A percentile compares a stretch with the other conserved stretches of the same genome.
These are phyloP conservation scores for Pleurotus salmoneostramineus DNA, from an alignment of 768 basidiomycete genomes.

Conservation along the genomic window DNA sequence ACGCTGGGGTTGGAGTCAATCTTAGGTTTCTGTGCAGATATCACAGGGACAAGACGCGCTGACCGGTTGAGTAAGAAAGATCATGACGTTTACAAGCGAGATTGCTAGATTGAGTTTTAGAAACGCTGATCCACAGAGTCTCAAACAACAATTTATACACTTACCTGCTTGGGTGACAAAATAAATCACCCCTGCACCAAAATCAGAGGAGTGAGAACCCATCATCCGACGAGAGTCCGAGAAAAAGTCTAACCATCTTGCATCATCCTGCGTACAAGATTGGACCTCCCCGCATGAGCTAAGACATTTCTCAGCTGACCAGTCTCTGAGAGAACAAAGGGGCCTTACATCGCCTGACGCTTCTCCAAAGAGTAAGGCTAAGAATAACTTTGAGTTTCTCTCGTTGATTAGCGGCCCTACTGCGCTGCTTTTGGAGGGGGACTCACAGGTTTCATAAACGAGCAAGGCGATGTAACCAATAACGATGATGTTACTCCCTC, in stretches of 20 bases:
- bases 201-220: neutral
- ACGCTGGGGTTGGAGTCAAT: neutral
- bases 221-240: neutral
- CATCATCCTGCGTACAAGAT: neutral
- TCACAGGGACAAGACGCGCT: neutral
- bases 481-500: constrained; percentile 3
- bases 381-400: neutral
- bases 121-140: too few species aligned
- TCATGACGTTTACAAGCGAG: neutral
- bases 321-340: neutral
- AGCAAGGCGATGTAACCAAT: neutral
- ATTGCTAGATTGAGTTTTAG: neutral
- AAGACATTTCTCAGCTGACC: neutral
- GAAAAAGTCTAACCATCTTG: neutral
- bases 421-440: neutral
- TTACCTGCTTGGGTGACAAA: neutral
- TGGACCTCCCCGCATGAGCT: neutral
- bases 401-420: neutral
- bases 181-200: neutral
- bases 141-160: neutral
- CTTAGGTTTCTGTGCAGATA: neutral
- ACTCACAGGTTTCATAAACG: neutral
- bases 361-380: neutral
- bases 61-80: neutral
- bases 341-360: neutral